Conservation (phyloP, 768 basidiomycete species). For the Ramaria rubella region DNA sequence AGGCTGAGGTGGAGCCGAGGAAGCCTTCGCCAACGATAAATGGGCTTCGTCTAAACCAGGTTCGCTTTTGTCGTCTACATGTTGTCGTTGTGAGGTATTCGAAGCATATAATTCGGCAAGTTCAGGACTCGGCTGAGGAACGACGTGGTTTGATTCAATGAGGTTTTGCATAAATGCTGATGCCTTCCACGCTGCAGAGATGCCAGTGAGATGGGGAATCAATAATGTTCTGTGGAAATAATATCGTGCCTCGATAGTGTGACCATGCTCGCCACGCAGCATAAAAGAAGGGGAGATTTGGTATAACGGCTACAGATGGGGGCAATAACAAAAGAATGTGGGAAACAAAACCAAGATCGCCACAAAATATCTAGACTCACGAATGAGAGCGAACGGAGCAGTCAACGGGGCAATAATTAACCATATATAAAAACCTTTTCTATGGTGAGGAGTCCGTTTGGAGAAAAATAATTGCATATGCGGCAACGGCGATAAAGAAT, state of each 20-base stretch:
- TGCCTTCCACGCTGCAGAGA: constrained; percentile 54
- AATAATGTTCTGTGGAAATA: background rate
- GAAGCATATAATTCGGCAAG: constrained; percentile 53
- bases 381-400: constrained; percentile 69
- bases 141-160: constrained; percentile 47
- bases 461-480: constrained; percentile 49
- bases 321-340: background rate
- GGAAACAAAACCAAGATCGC: background rate
- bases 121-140: constrained; percentile 44
- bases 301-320: constrained; percentile 54
- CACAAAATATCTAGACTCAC: constrained; percentile 37
- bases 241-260: constrained; percentile 77
- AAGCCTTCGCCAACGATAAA: constrained; percentile 10
- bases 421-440: constrained; percentile 61
- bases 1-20: constrained; percentile 6
- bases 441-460: constrained; percentile 55
- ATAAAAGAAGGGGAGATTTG: constrained; percentile 82
- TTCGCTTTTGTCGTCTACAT: constrained; percentile 10
- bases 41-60: constrained; percentile 6
- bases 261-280: constrained; percentile 82
- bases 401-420: constrained; percentile 62
- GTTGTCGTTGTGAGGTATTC: constrained; percentile 18
- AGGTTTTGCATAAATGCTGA: constrained; percentile 62
- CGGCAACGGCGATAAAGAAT: constrained; percentile 26
- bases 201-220: background rate